Evolutionary conservation across 2,329 filamentous ascomycete species (phyloP).

Genomic region (Penicillium sp.): DNA sequence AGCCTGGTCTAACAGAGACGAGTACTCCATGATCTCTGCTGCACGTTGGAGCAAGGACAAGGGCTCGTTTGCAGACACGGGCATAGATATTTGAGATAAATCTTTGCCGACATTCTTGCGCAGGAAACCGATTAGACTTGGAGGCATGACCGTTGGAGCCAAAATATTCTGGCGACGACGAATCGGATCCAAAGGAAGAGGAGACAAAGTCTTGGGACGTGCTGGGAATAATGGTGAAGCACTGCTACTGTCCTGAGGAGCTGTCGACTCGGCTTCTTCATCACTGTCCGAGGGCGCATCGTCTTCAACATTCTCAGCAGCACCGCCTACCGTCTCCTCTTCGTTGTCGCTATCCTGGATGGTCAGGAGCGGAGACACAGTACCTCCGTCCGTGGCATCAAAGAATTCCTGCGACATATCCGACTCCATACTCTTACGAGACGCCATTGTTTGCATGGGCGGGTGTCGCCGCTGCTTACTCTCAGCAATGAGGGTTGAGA

Average conservation of each 20-base stretch:
- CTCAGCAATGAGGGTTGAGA: conserved; percentile 68
- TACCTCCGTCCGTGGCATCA: conserved; percentile 69
- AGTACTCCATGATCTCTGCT: conserved; percentile 88
- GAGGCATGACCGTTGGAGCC: conserved; percentile 70
- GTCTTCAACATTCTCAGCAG: conserved; percentile 45
- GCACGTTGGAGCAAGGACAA: conserved; percentile 80
- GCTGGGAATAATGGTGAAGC: conserved; percentile 61
- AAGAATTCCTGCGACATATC: conserved; percentile 86
- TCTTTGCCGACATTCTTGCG: conserved; percentile 98
- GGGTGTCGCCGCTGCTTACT: conserved; percentile 70
- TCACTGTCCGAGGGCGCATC: conserved; percentile 63
- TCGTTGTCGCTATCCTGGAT: conserved; percentile 71
- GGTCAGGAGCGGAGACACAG: conserved; percentile 62
- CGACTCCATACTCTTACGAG: conserved; percentile 72
- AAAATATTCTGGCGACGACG: conserved; percentile 65
- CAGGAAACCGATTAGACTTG: conserved; percentile 87
- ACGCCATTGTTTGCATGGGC: conserved; percentile 49
- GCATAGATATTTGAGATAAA: conserved; percentile 93
- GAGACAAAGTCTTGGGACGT: conserved; percentile 68
- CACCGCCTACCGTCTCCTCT: conserved; percentile 38
- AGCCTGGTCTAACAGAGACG: conserved; percentile 72
- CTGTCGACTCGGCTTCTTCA: conserved; percentile 45
- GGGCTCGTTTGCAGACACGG: conserved; percentile 92
- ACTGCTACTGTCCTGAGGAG: conserved; percentile 31
- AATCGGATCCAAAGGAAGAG: conserved; percentile 66